Base-by-base conservation (phyloP, 495 filamentous ascomycete species). In the Aspergillus bridgeri region DNA sequence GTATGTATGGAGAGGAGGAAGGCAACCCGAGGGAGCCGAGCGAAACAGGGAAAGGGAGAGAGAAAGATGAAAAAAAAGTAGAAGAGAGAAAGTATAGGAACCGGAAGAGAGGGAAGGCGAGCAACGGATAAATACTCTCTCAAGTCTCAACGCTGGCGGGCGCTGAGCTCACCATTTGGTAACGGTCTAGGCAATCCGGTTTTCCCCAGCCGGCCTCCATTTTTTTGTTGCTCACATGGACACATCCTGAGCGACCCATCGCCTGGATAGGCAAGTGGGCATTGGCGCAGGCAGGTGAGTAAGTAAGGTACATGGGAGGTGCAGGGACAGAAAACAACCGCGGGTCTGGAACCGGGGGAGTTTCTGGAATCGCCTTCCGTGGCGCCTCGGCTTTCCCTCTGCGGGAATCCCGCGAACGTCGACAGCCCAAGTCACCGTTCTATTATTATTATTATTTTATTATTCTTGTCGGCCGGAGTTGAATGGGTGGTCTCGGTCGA, bases 331-430 rank as follows among this genome's bases (percentile, higher is more conserved):
- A n/a, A n/a, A n/a, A n/a, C n/a, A n/a, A n/a, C 42, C 51, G 38
- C 22, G 27, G 61, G 62, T 64, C 67, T 70, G 65, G 67, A 62
- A 53, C 56, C 56, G 21, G 25, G 18, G 42, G 9, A 27, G 21
- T 9, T 50, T 18, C 33, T 47, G 45, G 29, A 21, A 23, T 42
- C 24, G n/a, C 9, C 42, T 56, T 17, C 7, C 7, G 3, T 9
- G 23, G 60, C 62, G 62, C 59, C 57, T 69, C 72, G 72, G 72
- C 52, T 75, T 75, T 68, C 72, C 67, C n/a, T 67, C 59, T 73
- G 43, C 29, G 70, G 72, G 48, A 56, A 65, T 70, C 63, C 71
- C 69, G 66, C 61, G n/a, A n/a, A n/a, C n/a, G n/a, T n/a, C n/a
- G n/a, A n/a, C n/a, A n/a, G n/a, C n/a, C n/a, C n/a, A n/a, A n/a